A percentile compares a stretch with the other conserved stretches of the same genome.
These are phyloP conservation scores for Chalciporus sp. DNA, from an alignment of 1,284 basidiomycete species.

Conservation along the genomic window DNA sequence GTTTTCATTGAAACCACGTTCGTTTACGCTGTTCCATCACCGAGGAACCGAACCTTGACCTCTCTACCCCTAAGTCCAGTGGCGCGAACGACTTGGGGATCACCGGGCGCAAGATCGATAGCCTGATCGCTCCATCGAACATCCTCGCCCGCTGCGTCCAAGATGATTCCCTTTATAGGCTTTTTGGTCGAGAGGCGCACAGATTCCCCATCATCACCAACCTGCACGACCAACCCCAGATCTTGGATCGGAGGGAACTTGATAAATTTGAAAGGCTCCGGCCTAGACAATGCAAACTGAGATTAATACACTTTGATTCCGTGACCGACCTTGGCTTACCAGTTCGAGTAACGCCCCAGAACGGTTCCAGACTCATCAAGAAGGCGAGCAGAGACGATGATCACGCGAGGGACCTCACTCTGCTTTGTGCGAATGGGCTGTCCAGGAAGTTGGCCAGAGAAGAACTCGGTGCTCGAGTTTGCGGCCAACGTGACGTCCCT, in stretches of 20 bases:
- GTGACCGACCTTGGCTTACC: conserved; percentile 45
- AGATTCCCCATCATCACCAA: conserved; percentile 58
- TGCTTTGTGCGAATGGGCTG: conserved; percentile 66
- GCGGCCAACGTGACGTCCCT: conserved; percentile 58
- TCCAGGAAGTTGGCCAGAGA: conserved; percentile 67
- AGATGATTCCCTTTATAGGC: conserved; percentile 84
- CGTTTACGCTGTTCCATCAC: conserved; percentile 66
- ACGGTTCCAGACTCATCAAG: conserved; percentile 59
- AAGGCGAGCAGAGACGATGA: conserved; percentile 78
- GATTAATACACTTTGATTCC: conserved; percentile 8
- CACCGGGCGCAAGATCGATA: conserved; percentile 84
- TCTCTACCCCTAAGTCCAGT: conserved; percentile 66
- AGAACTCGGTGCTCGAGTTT: conserved; percentile 85
- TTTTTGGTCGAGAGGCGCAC: conserved; percentile 61
- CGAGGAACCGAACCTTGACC: conserved; percentile 69
- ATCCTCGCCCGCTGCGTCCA: conserved; percentile 76
- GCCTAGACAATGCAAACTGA: conserved; percentile 50
- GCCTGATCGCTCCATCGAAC: conserved; percentile 85
- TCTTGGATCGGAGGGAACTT: conserved; percentile 68
- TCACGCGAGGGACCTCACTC: conserved; percentile 65
- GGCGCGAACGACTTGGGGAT: conserved; percentile 69
- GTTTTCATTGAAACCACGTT: not conserved
- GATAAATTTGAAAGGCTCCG: conserved; percentile 90
- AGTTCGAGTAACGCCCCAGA: conserved; percentile 79
- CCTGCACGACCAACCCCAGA: conserved; percentile 56